phyloP scores from a whole-genome alignment of 148 eudicot genomes.

The Fallopia convolvulus region DNA sequence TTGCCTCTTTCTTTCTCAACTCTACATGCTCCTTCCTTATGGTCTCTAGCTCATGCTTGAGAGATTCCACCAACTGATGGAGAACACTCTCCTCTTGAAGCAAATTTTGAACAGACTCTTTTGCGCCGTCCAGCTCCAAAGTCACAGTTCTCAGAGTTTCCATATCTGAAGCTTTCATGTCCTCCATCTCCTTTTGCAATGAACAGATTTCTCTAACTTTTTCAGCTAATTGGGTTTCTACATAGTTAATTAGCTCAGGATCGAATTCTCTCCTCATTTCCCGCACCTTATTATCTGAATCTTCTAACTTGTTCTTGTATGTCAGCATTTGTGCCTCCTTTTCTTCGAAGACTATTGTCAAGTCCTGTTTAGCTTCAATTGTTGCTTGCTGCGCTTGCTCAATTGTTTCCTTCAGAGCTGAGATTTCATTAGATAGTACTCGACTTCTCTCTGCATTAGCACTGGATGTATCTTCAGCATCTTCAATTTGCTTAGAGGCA shows the following conservation, averaged over 20 bases:
- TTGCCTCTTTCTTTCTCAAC: slow-evolving; percentile 53
- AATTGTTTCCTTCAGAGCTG: slow-evolving; percentile 33
- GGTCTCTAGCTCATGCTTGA: slow-evolving; percentile 53
- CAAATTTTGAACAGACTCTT: slow-evolving; percentile 49
- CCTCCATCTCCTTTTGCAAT: slow-evolving; percentile 37
- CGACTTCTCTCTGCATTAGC: slow-evolving; percentile 31
- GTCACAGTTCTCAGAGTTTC: slow-evolving; percentile 34
- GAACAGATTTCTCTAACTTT: slow-evolving; percentile 34
- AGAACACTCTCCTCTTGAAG: slow-evolving; percentile 51
- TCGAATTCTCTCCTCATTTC: slow-evolving; percentile 36
- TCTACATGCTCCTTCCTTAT: slow-evolving; percentile 56
- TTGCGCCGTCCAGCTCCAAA: slow-evolving; percentile 44
- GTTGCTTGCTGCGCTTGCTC: slow-evolving; percentile 39
- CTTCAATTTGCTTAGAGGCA: slow-evolving; percentile 39
- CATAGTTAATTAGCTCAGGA: slow-evolving; percentile 30
- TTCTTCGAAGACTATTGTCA: slow-evolving; percentile 30
- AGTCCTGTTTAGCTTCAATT: slow-evolving; percentile 37
- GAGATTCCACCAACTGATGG: slow-evolving; percentile 44
- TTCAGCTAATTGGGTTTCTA: slow-evolving; percentile 44
- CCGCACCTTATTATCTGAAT: slow-evolving; percentile 36
- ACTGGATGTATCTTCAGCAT: slow-evolving; percentile 39
- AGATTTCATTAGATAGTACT: slow-evolving; percentile 39
- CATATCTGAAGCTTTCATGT: slow-evolving; percentile 30
- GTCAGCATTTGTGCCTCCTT: slow-evolving; percentile 42
- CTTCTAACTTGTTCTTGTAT: slow-evolving; percentile 37